These are phyloP conservation scores for Adenanthera pavonina DNA, from an alignment of 306 rosid genomes.

Conservation along the genomic window DNA sequence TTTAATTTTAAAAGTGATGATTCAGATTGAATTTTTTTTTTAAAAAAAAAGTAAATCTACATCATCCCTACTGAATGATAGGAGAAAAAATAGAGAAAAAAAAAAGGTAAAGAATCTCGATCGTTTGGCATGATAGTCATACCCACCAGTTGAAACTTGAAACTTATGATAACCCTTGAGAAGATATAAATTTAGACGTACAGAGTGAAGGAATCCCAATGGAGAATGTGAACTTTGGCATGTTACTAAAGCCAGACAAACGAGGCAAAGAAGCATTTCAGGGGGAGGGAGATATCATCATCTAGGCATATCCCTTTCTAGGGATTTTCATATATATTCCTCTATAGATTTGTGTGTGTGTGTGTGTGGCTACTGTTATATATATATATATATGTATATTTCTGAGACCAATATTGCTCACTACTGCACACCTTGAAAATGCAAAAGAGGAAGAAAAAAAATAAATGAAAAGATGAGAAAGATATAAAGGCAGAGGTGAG, in stretches of 20 bases:
- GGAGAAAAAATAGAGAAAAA: neutral
- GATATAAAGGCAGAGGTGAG: constrained; percentile 36
- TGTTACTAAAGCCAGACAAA: constrained; percentile 79
- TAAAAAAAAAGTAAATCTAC: neutral
- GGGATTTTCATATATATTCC: constrained; percentile 79
- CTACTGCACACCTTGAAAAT: constrained; percentile 66
- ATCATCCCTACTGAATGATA: neutral
- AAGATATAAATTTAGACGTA: constrained; percentile 44
- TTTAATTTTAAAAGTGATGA: too few species aligned
- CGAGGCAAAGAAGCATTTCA: constrained; percentile 47
- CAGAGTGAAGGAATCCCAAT: constrained; percentile 82
- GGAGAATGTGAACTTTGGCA: constrained; percentile 80
- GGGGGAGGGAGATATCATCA: constrained; percentile 34
- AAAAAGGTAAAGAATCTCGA: neutral
- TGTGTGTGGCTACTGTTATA: constrained; percentile 2
- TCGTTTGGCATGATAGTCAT: neutral
- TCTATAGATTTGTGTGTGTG: constrained; percentile 6
- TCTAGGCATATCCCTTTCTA: constrained; percentile 64
- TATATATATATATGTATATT: neutral
- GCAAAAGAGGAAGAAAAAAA: constrained; percentile 21
- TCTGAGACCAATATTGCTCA: constrained; percentile 49
- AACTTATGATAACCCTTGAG: constrained; percentile 46
- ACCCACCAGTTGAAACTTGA: constrained; percentile 19
- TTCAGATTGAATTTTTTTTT: neutral
- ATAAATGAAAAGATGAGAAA: constrained; percentile 3